Percentiles rank a stretch among this genome's conserved stretches.
Evolutionary conservation across 495 filamentous ascomycete genomes (phyloP).

Genomic region (Aspergillus cristatus): DNA sequence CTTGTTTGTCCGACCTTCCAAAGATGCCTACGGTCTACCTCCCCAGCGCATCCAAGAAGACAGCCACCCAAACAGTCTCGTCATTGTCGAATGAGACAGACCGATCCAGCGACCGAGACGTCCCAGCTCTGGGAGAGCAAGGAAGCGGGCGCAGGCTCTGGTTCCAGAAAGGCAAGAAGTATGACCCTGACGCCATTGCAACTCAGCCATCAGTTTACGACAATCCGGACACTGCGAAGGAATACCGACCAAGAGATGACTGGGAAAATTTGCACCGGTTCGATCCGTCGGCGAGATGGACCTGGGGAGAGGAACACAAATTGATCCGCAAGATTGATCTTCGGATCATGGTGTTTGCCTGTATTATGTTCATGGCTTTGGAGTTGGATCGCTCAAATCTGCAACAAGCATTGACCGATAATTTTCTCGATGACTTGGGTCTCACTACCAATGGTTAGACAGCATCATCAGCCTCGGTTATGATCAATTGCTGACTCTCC

Average conservation of each 20-base stretch:
- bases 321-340: constrained; percentile 34
- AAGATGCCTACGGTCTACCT: too few species aligned
- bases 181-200: constrained; percentile 43
- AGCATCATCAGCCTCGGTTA: too few species aligned
- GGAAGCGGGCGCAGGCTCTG: constrained; percentile 13
- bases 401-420: constrained; percentile 25
- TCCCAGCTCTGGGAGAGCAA: constrained; percentile 10
- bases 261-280: constrained; percentile 47
- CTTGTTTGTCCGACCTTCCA: too few species aligned
- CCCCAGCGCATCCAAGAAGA: too few species aligned
- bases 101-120: neutral
- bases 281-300: constrained; percentile 44
- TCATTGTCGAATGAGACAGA: too few species aligned
- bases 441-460: constrained; percentile 44
- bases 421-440: constrained; percentile 43
- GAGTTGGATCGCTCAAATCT: constrained; percentile 56
- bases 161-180: constrained; percentile 15
- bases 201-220: constrained; percentile 48
- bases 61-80: too few species aligned
- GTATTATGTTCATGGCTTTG: constrained; percentile 66
- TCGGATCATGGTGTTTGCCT: constrained; percentile 47
- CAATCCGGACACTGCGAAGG: constrained; percentile 37
- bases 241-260: constrained; percentile 41
- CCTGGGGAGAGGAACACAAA: constrained; percentile 35
- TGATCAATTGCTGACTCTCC: too few species aligned